Conservation (phyloP, 495 filamentous ascomycete species). For the Terfezia boudieri region DNA sequence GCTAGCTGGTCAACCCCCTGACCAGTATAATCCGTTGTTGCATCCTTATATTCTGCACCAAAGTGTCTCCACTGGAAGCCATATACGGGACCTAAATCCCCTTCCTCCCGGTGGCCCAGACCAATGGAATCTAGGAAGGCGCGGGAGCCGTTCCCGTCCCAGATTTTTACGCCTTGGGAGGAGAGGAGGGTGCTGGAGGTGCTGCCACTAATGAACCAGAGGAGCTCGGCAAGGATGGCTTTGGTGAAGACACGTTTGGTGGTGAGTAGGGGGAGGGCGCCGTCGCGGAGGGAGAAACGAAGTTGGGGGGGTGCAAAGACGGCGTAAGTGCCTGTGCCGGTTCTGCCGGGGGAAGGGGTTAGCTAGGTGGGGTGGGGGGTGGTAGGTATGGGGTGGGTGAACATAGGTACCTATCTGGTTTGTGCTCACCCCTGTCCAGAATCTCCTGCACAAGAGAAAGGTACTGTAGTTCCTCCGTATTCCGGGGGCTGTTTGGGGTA, state of each 20-base stretch:
- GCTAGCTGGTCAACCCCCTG: constrained; percentile 83
- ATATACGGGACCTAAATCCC: constrained; percentile 89
- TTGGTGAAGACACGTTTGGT: constrained; percentile 91
- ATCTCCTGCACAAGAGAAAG: constrained; percentile 55
- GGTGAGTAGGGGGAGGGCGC: constrained; percentile 73
- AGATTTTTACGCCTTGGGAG: constrained; percentile 72
- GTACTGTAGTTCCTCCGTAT: constrained; percentile 47
- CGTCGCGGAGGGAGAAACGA: constrained; percentile 52
- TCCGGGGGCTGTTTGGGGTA: neutral
- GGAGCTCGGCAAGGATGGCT: constrained; percentile 76
- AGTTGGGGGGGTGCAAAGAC: constrained; percentile 71
- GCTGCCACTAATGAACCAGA: constrained; percentile 79
- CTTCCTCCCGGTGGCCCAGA: constrained; percentile 51
- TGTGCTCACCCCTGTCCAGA: constrained; percentile 50
- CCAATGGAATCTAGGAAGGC: constrained; percentile 69
- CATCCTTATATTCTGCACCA: constrained; percentile 66
- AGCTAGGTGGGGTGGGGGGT: neutral
- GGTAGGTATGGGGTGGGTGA: neutral
- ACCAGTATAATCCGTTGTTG: constrained; percentile 59
- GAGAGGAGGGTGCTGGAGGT: constrained; percentile 58
- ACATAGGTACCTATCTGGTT: constrained; percentile 43
- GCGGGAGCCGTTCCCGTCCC: constrained; percentile 90
- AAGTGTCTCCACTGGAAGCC: constrained; percentile 99
- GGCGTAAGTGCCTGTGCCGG: constrained; percentile 76
- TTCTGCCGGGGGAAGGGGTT: constrained; percentile 27